Evolutionary conservation across 148 eudicot species (phyloP).

Genomic region (Polygonum aviculare): DNA sequence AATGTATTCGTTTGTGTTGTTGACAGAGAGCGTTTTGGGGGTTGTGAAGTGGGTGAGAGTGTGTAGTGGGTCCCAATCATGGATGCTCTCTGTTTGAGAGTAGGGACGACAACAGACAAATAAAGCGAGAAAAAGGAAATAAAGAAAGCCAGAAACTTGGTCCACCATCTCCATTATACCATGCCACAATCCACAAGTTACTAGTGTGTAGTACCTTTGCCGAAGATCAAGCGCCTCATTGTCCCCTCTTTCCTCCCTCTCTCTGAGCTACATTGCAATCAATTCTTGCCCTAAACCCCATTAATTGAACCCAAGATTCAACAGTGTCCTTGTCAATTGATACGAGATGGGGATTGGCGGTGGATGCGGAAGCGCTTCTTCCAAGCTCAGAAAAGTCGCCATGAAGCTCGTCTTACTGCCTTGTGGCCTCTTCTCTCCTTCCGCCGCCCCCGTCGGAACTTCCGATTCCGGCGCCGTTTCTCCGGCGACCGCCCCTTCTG

Average conservation of each 20-base stretch:
- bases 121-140: neutral
- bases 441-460: conserved; percentile 16
- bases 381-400: conserved; percentile 25
- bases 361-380: conserved; percentile 18
- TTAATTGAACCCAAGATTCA: neutral
- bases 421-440: conserved; percentile 31
- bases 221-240: neutral
- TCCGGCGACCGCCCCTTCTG: neutral
- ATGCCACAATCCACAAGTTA: neutral
- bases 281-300: neutral
- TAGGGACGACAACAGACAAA: conserved; percentile 4
- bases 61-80: conserved; percentile 1
- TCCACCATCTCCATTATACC: conserved; percentile 7
- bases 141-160: neutral
- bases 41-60: neutral
- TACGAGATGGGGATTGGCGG: neutral
- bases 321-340: neutral
- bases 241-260: neutral
- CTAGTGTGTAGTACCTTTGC: too few relatives aligned
- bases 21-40: neutral
- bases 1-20: neutral
- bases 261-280: neutral
- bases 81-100: neutral
- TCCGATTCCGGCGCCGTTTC: conserved; percentile 9
- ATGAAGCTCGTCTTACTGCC: conserved; percentile 30